Conservation (phyloP, 2,329 filamentous ascomycete species). For the Exophiala spinifera region DNA sequence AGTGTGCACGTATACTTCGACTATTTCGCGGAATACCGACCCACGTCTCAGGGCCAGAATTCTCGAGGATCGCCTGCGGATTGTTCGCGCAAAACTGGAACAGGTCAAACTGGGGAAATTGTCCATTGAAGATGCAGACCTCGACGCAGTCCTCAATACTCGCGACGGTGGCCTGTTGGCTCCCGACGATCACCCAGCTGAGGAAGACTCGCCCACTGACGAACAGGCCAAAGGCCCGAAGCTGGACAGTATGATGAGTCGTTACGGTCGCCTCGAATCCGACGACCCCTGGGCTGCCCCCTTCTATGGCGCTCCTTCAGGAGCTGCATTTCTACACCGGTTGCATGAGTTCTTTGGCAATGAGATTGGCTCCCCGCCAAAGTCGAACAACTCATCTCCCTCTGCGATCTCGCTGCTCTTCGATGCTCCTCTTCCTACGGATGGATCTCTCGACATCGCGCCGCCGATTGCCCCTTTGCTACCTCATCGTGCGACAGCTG, state of each 20-base stretch:
- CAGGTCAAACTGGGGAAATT: slow-evolving; percentile 1
- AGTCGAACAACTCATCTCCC: not conserved
- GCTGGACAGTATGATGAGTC: slow-evolving; percentile 25
- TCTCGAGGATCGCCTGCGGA: slow-evolving; percentile 22
- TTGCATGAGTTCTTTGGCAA: slow-evolving; percentile 14
- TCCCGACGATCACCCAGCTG: slow-evolving; percentile 12
- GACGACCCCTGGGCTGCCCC: slow-evolving; percentile 8
- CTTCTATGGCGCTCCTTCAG: slow-evolving; percentile 22
- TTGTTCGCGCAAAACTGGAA: slow-evolving; percentile 9
- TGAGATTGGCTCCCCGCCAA: not conserved
- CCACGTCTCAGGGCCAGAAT: slow-evolving; percentile 18
- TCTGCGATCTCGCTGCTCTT: slow-evolving; percentile 19
- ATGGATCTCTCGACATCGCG: slow-evolving; percentile 8
- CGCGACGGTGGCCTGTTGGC: slow-evolving; percentile 16
- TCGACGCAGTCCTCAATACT: slow-evolving; percentile 11
- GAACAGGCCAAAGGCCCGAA: slow-evolving; percentile 2
- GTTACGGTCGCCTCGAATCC: slow-evolving; percentile 11
- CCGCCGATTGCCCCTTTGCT: slow-evolving; percentile 10
- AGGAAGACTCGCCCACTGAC: slow-evolving; percentile 4
- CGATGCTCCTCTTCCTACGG: slow-evolving; percentile 19
- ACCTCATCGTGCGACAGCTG: slow-evolving; percentile 15
- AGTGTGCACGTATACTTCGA: slow-evolving; percentile 23
- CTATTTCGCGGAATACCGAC: slow-evolving; percentile 10
- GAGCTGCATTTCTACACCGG: slow-evolving; percentile 23
- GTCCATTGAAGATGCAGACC: slow-evolving; percentile 1